A percentile compares a stretch with the other conserved stretches of the same genome.
phyloP scores from a whole-genome alignment of 2,329 filamentous ascomycete genomes.

The Rhexocercosporidium sp. region DNA sequence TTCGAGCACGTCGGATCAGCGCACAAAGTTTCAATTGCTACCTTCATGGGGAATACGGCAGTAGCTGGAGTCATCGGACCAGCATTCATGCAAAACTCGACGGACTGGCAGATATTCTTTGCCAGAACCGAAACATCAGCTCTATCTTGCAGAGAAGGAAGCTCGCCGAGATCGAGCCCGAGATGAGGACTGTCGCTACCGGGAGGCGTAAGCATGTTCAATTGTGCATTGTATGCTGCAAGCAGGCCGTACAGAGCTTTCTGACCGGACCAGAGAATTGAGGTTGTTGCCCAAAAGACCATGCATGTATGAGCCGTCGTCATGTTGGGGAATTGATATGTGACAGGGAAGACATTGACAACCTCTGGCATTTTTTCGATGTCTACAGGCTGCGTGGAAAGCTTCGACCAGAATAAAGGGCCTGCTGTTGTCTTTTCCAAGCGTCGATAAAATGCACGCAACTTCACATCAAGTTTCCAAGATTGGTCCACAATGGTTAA shows the following conservation, averaged over 20 bases:
- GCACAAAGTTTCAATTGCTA: conserved; percentile 35
- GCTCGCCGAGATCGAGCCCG: background rate
- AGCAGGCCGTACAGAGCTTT: conserved; percentile 41
- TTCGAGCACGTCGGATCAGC: conserved; percentile 13
- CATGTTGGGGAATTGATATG: conserved; percentile 41
- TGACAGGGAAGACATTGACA: conserved; percentile 40
- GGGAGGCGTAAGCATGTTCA: background rate
- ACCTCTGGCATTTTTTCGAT: background rate
- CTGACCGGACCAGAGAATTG: conserved; percentile 45
- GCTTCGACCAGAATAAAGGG: conserved; percentile 42
- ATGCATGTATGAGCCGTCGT: conserved; percentile 39
- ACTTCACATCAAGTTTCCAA: conserved; percentile 39
- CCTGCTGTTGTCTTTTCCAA: conserved; percentile 32
- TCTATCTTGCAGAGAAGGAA: conserved; percentile 38
- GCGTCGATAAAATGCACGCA: conserved; percentile 37
- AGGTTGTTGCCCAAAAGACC: conserved; percentile 42
- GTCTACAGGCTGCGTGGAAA: conserved; percentile 24
- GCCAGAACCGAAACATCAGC: conserved; percentile 36
- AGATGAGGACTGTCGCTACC: background rate
- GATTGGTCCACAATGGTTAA: conserved; percentile 34
- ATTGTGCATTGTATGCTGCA: conserved; percentile 9
- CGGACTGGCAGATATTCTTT: conserved; percentile 44
- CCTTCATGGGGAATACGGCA: conserved; percentile 35
- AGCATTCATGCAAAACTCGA: conserved; percentile 43
- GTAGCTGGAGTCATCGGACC: conserved; percentile 23